phyloP scores from a whole-genome alignment of 768 basidiomycete genomes.

The Piloderma croceum region DNA sequence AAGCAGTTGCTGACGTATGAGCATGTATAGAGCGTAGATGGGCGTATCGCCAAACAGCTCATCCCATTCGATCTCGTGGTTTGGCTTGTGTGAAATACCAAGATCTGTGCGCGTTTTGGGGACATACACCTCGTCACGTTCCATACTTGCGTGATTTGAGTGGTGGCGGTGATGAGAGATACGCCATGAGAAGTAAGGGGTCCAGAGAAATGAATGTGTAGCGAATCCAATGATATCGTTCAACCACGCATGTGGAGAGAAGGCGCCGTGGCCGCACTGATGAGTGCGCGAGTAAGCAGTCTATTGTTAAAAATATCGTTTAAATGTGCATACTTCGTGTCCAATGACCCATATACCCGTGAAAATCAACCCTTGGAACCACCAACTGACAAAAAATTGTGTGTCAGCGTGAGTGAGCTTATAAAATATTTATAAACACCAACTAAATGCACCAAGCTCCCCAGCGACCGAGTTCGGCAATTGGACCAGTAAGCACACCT shows the following conservation, averaged over 20 bases:
- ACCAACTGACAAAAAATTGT: slow-evolving; percentile 36
- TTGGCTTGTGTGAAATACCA: slow-evolving; percentile 36
- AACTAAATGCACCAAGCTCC: slow-evolving; percentile 43
- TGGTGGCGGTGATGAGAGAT: slow-evolving; percentile 52
- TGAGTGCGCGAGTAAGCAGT: too few relatives aligned
- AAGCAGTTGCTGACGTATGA: slow-evolving; percentile 52
- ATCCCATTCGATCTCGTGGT: slow-evolving; percentile 41
- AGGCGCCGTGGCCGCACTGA: slow-evolving; percentile 54
- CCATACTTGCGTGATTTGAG: slow-evolving; percentile 26
- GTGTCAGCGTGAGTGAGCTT: neutral
- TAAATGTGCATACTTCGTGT: slow-evolving; percentile 51
- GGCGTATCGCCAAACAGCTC: slow-evolving; percentile 58
- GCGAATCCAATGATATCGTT: slow-evolving; percentile 51
- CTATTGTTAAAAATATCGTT: too few relatives aligned
- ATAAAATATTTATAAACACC: slow-evolving; percentile 16
- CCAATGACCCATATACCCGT: slow-evolving; percentile 58
- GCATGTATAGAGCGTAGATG: slow-evolving; percentile 48
- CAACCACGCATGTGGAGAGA: slow-evolving; percentile 42
- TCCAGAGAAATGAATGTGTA: slow-evolving; percentile 44
- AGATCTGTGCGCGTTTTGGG: slow-evolving; percentile 56
- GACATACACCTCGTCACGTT: slow-evolving; percentile 54
- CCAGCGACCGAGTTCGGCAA: slow-evolving; percentile 37
- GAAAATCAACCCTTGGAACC: slow-evolving; percentile 57
- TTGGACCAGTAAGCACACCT: slow-evolving; percentile 27
- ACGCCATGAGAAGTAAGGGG: slow-evolving; percentile 51